Conservation (phyloP, 129 eudicot genomes). For the Arctium minus region DNA sequence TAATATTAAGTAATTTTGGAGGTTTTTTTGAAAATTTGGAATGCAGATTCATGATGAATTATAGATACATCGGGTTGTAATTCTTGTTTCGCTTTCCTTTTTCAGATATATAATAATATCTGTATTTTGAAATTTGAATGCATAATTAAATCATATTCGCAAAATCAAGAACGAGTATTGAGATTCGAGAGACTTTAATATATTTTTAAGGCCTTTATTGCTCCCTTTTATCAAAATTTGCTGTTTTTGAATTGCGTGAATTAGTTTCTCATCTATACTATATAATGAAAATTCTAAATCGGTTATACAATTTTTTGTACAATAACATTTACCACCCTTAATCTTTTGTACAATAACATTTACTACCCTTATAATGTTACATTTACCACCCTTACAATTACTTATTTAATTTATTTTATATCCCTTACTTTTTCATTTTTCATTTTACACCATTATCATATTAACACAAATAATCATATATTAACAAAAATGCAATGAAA, state of each 20-base stretch:
- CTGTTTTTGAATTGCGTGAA: background rate
- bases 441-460: too few species aligned
- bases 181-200: slow-evolving; percentile 2
- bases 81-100: background rate
- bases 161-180: background rate
- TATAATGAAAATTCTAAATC: too few species aligned
- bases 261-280: background rate
- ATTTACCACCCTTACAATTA: too few species aligned
- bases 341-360: too few species aligned
- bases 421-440: too few species aligned
- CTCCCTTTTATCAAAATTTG: background rate
- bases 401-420: too few species aligned
- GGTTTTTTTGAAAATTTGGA: background rate
- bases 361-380: too few species aligned
- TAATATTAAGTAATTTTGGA: background rate
- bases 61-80: background rate
- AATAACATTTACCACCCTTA: too few species aligned
- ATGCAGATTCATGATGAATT: slow-evolving; percentile 14
- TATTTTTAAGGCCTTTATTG: background rate
- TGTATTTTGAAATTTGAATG: background rate
- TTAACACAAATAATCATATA: too few species aligned
- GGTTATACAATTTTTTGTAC: too few species aligned
- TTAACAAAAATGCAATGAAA: too few species aligned
- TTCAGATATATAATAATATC: background rate
- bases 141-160: background rate